These are phyloP conservation scores for Leishmania braziliensis DNA, from an alignment of 208 protist genomes.

Conservation along the genomic window DNA sequence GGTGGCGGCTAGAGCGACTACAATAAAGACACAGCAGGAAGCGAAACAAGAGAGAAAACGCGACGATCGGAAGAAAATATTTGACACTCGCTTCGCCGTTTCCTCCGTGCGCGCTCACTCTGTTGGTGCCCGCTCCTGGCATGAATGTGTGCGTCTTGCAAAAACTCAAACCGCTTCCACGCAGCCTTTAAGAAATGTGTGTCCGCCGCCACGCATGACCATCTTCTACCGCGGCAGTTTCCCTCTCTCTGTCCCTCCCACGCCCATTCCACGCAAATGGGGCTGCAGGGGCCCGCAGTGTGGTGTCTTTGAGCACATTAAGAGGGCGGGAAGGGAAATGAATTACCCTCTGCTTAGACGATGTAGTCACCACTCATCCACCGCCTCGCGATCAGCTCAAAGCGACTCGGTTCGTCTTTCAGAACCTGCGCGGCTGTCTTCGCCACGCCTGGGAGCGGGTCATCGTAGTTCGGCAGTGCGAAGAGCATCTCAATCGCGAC, in stretches of 20 bases:
- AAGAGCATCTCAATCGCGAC: slow-evolving; percentile 85
- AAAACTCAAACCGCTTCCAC: background rate
- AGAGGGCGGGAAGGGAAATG: background rate
- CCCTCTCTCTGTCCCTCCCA: background rate
- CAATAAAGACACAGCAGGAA: background rate
- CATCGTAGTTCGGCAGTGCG: slow-evolving; percentile 73
- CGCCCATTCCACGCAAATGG: background rate
- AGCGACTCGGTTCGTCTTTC: slow-evolving; percentile 50
- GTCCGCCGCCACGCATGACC: background rate
- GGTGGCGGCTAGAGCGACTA: background rate
- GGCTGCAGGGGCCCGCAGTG: background rate
- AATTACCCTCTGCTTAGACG: background rate
- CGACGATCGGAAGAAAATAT: background rate
- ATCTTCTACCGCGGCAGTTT: background rate
- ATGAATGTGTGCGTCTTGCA: background rate
- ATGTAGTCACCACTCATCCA: slow-evolving; percentile 78
- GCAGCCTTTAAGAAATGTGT: background rate
- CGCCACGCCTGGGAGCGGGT: slow-evolving; percentile 75
- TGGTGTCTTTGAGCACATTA: background rate
- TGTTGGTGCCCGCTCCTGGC: background rate
- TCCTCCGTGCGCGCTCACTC: background rate
- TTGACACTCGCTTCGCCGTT: background rate
- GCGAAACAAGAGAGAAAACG: too few species aligned
- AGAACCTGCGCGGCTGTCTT: slow-evolving; percentile 71
- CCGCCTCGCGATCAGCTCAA: slow-evolving; percentile 43